Conservation (phyloP, 2,329 filamentous ascomycete genomes). For the Fusarium beomiforme region DNA sequence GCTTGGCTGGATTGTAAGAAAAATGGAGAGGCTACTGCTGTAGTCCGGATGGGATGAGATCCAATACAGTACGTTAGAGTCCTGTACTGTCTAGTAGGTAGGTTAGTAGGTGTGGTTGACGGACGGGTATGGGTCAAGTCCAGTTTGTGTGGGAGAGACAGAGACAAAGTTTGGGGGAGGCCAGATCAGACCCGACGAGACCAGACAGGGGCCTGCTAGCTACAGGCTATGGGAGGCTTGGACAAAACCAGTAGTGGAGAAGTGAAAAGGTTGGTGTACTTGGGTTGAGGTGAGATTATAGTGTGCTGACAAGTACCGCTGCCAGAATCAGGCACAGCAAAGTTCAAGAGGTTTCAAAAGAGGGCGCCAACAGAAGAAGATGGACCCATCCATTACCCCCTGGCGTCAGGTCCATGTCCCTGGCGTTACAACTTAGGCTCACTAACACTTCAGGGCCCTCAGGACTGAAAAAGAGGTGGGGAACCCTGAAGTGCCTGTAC, state of each 20-base stretch:
- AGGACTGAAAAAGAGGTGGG: slow-evolving; percentile 3
- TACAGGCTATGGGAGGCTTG: slow-evolving; percentile 32
- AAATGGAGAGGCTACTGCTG: slow-evolving; percentile 31
- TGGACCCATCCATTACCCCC: slow-evolving; percentile 25
- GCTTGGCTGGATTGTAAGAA: slow-evolving; percentile 41
- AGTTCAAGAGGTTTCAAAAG: slow-evolving; percentile 37
- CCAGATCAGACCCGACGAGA: slow-evolving; percentile 32
- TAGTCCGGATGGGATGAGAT: slow-evolving; percentile 26
- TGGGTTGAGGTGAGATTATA: background rate
- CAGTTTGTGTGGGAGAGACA: slow-evolving; percentile 28
- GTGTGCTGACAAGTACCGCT: slow-evolving; percentile 2
- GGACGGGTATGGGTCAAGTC: background rate
- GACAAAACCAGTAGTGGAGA: slow-evolving; percentile 31
- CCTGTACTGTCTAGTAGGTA: background rate
- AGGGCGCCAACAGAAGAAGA: slow-evolving; percentile 34
- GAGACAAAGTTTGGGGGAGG: slow-evolving; percentile 36
- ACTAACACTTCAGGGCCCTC: background rate
- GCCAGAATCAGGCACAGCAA: slow-evolving; percentile 2
- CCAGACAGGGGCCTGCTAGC: slow-evolving; percentile 23
- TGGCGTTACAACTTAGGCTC: slow-evolving; percentile 21
- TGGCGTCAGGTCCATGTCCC: slow-evolving; percentile 30
- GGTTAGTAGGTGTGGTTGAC: background rate
- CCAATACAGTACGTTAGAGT: background rate
- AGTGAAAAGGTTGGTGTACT: slow-evolving; percentile 9
- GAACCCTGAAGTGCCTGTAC: background rate